These are phyloP conservation scores for Salix caprea DNA, from an alignment of 345 rosid genomes.

Conservation along the genomic window DNA sequence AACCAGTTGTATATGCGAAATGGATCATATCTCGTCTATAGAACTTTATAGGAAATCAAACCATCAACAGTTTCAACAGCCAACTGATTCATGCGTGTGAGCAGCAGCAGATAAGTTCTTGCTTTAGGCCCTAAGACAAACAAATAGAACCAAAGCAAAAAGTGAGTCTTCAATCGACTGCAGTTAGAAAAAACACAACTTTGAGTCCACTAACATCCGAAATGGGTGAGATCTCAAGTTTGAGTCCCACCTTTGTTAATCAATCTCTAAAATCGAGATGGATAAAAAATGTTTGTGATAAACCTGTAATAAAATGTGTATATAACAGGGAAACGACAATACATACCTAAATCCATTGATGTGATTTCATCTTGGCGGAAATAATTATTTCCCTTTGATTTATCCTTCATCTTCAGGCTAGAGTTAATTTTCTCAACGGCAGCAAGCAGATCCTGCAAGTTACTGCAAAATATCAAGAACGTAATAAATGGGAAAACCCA, in stretches of 20 bases:
- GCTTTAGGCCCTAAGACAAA: conserved; percentile 53
- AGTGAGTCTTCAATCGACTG: too few species aligned
- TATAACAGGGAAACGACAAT: background rate
- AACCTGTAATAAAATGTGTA: background rate
- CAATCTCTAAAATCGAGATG: too few species aligned
- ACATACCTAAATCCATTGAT: conserved; percentile 58
- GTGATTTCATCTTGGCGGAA: conserved; percentile 65
- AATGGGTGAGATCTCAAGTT: too few species aligned
- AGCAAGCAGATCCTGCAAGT: conserved; percentile 57
- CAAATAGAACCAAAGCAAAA: background rate
- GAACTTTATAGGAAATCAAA: conserved; percentile 46
- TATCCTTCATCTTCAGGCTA: conserved; percentile 44
- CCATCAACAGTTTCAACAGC: conserved; percentile 61
- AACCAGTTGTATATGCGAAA: too few species aligned
- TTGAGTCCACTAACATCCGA: too few species aligned
- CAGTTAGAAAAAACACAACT: background rate
- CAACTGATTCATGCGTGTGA: conserved; percentile 58
- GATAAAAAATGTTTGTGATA: background rate
- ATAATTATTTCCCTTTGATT: conserved; percentile 32
- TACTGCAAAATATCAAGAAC: background rate
- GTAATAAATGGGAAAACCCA: background rate
- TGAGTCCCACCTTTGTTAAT: too few species aligned
- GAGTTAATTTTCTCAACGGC: conserved; percentile 71
- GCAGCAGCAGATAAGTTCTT: conserved; percentile 54
- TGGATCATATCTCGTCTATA: background rate